Conservation (phyloP, 768 basidiomycete genomes). For the Vishniacozyma victoriae region DNA sequence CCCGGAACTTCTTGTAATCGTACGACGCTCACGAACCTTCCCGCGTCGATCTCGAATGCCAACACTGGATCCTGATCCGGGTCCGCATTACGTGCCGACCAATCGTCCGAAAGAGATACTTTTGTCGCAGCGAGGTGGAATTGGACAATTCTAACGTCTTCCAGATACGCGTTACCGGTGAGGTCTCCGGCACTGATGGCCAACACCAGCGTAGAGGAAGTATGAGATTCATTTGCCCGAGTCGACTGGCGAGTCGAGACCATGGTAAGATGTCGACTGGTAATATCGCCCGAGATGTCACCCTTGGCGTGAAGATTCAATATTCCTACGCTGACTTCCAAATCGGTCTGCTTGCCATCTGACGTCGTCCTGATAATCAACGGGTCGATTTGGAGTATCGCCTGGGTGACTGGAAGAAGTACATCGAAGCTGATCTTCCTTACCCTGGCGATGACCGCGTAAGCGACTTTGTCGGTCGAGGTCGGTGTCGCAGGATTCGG, state of each 20-base stretch:
- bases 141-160: slow-evolving; percentile 30
- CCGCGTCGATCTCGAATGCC: slow-evolving; percentile 40
- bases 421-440: slow-evolving; percentile 67
- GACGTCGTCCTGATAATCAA: slow-evolving; percentile 63
- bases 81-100: slow-evolving; percentile 9
- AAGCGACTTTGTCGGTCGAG: slow-evolving; percentile 50
- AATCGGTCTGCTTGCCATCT: slow-evolving; percentile 57
- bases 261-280: slow-evolving; percentile 28
- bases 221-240: slow-evolving; percentile 9
- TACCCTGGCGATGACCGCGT: slow-evolving; percentile 62
- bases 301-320: slow-evolving; percentile 53
- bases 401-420: slow-evolving; percentile 73
- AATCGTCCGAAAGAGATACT: slow-evolving; percentile 42
- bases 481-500: not conserved
- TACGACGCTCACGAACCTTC: slow-evolving; percentile 34
- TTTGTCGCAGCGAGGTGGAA: slow-evolving; percentile 33
- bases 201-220: slow-evolving; percentile 33
- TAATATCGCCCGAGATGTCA: slow-evolving; percentile 38
- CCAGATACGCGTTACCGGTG: slow-evolving; percentile 25
- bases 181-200: slow-evolving; percentile 28
- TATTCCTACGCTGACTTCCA: slow-evolving; percentile 60
- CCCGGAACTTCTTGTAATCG: slow-evolving; percentile 36
- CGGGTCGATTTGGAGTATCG: slow-evolving; percentile 61
- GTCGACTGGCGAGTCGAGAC: slow-evolving; percentile 28
- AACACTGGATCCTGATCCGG: slow-evolving; percentile 24